A percentile compares a stretch with the other conserved stretches of the same genome.
These are phyloP conservation scores for Ophiosphaerella korrae DNA, from an alignment of 2,329 filamentous ascomycete genomes.

Conservation along the genomic window DNA sequence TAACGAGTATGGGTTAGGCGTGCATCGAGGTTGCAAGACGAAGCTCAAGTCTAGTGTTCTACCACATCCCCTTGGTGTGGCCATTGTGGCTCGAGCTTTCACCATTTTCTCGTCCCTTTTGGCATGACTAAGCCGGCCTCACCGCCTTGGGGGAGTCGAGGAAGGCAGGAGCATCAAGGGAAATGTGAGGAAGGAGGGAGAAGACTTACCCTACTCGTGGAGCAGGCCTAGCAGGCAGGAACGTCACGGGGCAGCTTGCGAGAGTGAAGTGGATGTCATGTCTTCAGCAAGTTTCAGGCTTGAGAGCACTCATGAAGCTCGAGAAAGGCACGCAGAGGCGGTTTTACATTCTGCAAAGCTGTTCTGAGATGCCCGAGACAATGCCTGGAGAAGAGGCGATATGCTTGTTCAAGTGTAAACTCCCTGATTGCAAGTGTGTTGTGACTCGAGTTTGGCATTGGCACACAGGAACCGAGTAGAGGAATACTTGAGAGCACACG, in stretches of 20 bases:
- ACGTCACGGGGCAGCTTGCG: constrained; percentile 1
- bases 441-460: too few relatives aligned
- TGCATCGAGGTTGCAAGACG: constrained; percentile 24
- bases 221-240: not conserved
- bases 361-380: not conserved
- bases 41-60: constrained; percentile 17
- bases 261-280: not conserved
- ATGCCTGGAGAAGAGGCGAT: not conserved
- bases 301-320: not conserved
- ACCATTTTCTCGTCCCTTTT: constrained; percentile 2
- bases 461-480: too few relatives aligned
- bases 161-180: constrained; percentile 6
- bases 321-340: not conserved
- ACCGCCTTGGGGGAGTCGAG: constrained; percentile 9
- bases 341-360: not conserved
- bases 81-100: not conserved
- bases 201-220: not conserved
- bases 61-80: constrained; percentile 11
- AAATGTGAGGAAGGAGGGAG: not conserved
- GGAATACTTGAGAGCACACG: too few relatives aligned
- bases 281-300: not conserved
- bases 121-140: constrained; percentile 7
- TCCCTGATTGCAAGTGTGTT: too few relatives aligned
- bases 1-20: constrained; percentile 7
- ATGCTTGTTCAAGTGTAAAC: too few relatives aligned